Evolutionary conservation across 345 rosid genomes (phyloP), one percentile per base, ranked within the genome.

Genomic region (Syzygium grande): DNA sequence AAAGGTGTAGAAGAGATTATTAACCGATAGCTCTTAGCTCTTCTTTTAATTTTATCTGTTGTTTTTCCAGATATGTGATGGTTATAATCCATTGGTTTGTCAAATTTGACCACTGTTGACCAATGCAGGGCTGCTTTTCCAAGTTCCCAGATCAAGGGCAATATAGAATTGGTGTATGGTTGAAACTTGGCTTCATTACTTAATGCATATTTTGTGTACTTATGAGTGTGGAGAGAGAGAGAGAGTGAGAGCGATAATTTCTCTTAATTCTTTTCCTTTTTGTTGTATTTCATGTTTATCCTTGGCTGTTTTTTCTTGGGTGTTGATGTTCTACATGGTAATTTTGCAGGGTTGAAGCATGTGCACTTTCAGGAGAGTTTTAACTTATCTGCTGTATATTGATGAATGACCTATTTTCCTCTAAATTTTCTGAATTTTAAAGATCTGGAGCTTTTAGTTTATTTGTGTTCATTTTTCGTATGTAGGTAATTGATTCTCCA

Each of bases 271-370:
- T 19, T 73, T 73, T 73, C 16, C 80, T 73, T 73, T 17, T 22
- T 17, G 25, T 38, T 38, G 46, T 25, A 34, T 73, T 68, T 73
- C 73, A 9, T 38, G 25, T 73, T 73, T 73, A 73, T 19, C 49
- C 46, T 87, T 86, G 78, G 65, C 85, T 86, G 27, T 22, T 21
- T 13, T 88, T 46, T 89, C 91, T 77, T 30, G 51, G 87, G 84
- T 52, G 88, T 91, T 87, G 87, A 89, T 92, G 86, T 88, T 89
- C 86, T 93, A 51, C 89, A 85, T 93, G 89, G 77, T 93, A 87
- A 87, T 94, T 96, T 94, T 96, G 97, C 96, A 95, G 98, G 97
- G 90, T 61, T 90, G 90, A 91, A 93, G 88, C 85, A 87, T 92
- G 89, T 93, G 92, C 92, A 86, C 90, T 84, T 79, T 91, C 92